These are phyloP conservation scores for Pleurozium schreberi DNA, from an alignment of 225 moss, liverwort and hornwort genomes.

Conservation along the genomic window DNA sequence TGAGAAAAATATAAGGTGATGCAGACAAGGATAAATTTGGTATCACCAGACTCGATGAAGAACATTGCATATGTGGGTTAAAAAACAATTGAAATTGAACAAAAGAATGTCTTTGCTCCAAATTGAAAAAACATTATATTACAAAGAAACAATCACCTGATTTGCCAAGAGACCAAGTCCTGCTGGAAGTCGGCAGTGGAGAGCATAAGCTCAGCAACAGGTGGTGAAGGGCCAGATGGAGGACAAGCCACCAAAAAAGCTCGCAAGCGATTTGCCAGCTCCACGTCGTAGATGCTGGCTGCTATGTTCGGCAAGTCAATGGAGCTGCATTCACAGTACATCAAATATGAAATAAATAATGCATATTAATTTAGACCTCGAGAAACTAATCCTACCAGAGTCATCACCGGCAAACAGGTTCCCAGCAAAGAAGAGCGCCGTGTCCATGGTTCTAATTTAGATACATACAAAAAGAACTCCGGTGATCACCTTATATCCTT, in stretches of 20 bases:
- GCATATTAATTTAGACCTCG: too few relatives aligned
- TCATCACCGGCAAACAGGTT: constrained; percentile 36
- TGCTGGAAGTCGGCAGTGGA: constrained; percentile 90
- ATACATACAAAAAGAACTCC: background rate
- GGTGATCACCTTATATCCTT: background rate
- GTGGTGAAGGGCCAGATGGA: constrained; percentile 62
- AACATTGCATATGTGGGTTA: background rate
- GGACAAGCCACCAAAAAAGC: constrained; percentile 90
- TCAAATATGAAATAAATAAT: background rate
- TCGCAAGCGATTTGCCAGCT: constrained; percentile 75
- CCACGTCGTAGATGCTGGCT: constrained; percentile 69
- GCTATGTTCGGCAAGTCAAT: constrained; percentile 86
- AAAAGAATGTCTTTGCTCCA: background rate
- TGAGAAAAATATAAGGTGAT: background rate
- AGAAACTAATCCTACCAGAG: constrained; percentile 21
- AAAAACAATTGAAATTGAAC: background rate
- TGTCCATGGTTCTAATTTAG: constrained; percentile 24
- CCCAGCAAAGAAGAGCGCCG: constrained; percentile 48
- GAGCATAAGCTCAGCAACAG: constrained; percentile 91
- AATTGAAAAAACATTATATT: background rate
- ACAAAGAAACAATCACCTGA: constrained; percentile 29
- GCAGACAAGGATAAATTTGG: background rate
- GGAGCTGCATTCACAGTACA: constrained; percentile 39
- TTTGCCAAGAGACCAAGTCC: constrained; percentile 68
- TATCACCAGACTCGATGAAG: background rate